These are phyloP conservation scores for Boletus mariae DNA, from an alignment of 1,284 basidiomycete genomes.

Conservation along the genomic window DNA sequence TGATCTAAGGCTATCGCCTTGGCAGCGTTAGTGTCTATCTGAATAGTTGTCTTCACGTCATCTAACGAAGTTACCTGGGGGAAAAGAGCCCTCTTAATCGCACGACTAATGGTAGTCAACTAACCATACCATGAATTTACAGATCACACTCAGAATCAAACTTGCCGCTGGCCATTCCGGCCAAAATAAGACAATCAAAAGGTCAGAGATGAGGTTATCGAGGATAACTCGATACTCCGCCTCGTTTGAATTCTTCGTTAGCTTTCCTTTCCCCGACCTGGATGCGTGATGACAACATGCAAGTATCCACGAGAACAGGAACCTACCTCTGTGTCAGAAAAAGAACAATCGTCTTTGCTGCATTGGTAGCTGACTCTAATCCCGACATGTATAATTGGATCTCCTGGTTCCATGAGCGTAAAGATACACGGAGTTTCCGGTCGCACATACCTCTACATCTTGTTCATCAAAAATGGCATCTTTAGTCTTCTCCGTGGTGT, in stretches of 20 bases:
- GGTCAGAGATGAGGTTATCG: constrained; percentile 84
- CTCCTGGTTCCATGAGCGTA: constrained; percentile 43
- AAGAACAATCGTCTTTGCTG: constrained; percentile 78
- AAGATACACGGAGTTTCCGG: not conserved
- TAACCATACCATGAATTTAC: constrained; percentile 76
- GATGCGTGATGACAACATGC: not conserved
- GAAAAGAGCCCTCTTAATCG: not conserved
- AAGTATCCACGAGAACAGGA: not conserved
- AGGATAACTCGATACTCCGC: constrained; percentile 89
- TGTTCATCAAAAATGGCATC: constrained; percentile 61
- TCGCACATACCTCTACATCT: constrained; percentile 52
- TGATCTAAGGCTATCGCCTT: constrained; percentile 91
- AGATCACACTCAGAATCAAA: constrained; percentile 73
- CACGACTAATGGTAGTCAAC: not conserved
- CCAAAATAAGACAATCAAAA: constrained; percentile 86
- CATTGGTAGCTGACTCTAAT: constrained; percentile 76
- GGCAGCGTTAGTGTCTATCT: constrained; percentile 73
- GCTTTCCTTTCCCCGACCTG: constrained; percentile 78
- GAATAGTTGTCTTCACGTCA: constrained; percentile 67
- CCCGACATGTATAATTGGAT: constrained; percentile 62
- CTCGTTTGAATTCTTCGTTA: constrained; percentile 84
- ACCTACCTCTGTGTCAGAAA: constrained; percentile 78
- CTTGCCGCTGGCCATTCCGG: constrained; percentile 97
- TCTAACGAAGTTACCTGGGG: constrained; percentile 63
- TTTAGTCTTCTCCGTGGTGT: constrained; percentile 42